These are phyloP conservation scores for Chlamydomonas sphaeroides DNA, from an alignment of 139 green algal species.

Conservation along the genomic window DNA sequence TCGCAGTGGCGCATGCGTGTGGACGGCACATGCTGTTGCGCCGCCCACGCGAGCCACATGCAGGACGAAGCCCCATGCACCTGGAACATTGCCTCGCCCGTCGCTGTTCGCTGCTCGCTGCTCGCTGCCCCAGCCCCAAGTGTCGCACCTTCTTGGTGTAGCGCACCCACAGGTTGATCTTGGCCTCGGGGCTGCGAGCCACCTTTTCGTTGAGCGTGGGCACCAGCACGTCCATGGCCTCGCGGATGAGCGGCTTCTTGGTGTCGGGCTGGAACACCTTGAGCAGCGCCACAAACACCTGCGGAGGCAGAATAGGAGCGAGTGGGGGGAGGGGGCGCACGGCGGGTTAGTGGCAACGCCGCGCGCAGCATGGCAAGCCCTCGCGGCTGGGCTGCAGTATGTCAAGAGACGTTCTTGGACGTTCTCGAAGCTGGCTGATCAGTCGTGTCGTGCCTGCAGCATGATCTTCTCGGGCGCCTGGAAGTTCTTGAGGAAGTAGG, in stretches of 20 bases:
- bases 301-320: background rate
- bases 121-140: too few relatives aligned
- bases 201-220: conserved; percentile 52
- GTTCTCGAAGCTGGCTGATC: too few relatives aligned
- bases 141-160: conserved; percentile 69
- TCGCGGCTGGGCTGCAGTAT: too few relatives aligned
- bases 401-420: too few relatives aligned
- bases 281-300: conserved; percentile 93
- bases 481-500: conserved; percentile 88
- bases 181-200: background rate
- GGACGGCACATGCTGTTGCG: too few relatives aligned
- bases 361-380: too few relatives aligned
- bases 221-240: conserved; percentile 92
- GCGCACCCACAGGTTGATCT: conserved; percentile 79
- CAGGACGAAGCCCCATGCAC: too few relatives aligned
- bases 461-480: conserved; percentile 85
- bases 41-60: too few relatives aligned
- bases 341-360: too few relatives aligned
- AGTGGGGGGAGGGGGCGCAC: background rate
- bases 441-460: conserved; percentile 72
- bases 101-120: background rate
- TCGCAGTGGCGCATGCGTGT: too few relatives aligned
- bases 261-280: conserved; percentile 80
- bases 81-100: too few relatives aligned
- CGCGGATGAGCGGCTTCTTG: conserved; percentile 71